Evolutionary conservation across 768 basidiomycete species (phyloP).

Genomic region (Cyclocybe aegerita): DNA sequence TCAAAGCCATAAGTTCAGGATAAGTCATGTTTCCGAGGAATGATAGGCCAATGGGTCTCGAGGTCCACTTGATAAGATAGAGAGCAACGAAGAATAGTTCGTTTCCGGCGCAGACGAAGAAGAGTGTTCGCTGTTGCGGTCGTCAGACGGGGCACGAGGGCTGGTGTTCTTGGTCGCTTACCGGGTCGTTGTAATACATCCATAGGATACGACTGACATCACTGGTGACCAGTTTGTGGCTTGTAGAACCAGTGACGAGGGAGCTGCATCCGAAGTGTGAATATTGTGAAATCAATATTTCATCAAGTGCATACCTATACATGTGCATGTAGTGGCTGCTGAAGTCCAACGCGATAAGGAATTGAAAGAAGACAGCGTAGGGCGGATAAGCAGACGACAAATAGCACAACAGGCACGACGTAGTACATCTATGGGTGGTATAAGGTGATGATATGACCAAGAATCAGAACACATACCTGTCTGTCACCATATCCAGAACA

Average conservation of each 20-base stretch:
- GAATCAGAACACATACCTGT: constrained; percentile 61
- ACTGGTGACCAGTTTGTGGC: constrained; percentile 90
- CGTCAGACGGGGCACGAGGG: not conserved
- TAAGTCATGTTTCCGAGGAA: constrained; percentile 55
- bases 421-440: constrained; percentile 73
- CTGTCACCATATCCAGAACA: constrained; percentile 99
- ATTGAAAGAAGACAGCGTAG: constrained; percentile 87
- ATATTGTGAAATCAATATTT: not conserved
- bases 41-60: constrained; percentile 60
- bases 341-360: constrained; percentile 96
- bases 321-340: constrained; percentile 99
- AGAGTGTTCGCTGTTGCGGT: constrained; percentile 68
- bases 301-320: constrained; percentile 72
- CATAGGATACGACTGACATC: constrained; percentile 91
- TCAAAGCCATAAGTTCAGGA: constrained; percentile 67
- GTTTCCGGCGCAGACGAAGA: constrained; percentile 92
- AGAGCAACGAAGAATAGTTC: constrained; percentile 94
- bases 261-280: constrained; percentile 55
- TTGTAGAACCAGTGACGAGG: constrained; percentile 88
- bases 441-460: constrained; percentile 1
- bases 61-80: constrained; percentile 88
- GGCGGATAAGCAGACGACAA: constrained; percentile 86
- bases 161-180: constrained; percentile 38
- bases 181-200: constrained; percentile 92
- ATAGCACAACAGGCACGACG: constrained; percentile 92